A percentile compares a stretch with the other conserved stretches of the same genome.
Conservation (phyloP, 495 filamentous ascomycete species). For the Podospora comata region DNA sequence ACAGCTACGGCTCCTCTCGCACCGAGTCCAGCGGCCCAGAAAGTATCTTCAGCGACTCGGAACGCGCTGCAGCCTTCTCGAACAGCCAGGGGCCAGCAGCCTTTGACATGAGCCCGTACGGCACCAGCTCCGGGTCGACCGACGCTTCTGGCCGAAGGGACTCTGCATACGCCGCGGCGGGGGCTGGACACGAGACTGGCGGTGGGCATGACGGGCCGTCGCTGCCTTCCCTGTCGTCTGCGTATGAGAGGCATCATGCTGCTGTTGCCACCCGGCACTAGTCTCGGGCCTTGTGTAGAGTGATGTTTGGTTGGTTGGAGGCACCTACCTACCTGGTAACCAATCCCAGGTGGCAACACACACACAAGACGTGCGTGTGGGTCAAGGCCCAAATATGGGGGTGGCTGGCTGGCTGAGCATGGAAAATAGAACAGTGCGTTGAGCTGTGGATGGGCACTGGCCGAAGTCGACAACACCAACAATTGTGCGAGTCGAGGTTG, state of each 20-base stretch:
- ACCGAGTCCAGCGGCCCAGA: neutral
- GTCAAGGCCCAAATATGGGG: no score
- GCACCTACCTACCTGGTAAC: no score
- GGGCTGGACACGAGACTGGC: neutral
- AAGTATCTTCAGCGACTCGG: constrained; percentile 3
- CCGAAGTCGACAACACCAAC: no score
- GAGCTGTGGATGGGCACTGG: no score
- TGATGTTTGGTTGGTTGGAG: neutral
- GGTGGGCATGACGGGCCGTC: neutral
- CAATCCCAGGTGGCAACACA: no score
- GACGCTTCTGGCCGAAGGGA: neutral
- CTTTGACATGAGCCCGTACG: neutral
- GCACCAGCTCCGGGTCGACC: neutral
- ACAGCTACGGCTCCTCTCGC: neutral
- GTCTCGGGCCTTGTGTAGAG: neutral
- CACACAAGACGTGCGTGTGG: no score
- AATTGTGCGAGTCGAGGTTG: no score
- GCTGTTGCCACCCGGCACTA: neutral
- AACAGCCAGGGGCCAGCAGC: neutral
- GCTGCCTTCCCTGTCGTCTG: neutral
- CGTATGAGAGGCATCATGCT: neutral
- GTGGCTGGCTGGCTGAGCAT: no score
- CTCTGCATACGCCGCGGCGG: neutral
- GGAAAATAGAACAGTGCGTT: no score
- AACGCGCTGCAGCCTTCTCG: neutral